phyloP scores from a whole-genome alignment of 2,329 filamentous ascomycete genomes.

The Tolypocladium pustulatum region DNA sequence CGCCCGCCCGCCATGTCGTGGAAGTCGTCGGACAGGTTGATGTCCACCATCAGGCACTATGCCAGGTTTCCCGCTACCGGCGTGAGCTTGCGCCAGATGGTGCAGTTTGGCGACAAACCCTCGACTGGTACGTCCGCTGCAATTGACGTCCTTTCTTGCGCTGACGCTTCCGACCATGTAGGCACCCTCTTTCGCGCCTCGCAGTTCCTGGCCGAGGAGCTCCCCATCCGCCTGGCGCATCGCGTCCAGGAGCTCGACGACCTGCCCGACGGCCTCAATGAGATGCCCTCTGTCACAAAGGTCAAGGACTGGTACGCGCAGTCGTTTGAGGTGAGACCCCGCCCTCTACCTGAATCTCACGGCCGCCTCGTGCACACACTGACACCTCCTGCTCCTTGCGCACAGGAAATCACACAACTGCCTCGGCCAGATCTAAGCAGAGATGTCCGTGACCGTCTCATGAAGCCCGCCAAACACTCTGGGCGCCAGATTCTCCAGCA shows the following conservation, averaged over 20 bases:
- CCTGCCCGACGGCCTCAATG: slow-evolving; percentile 88
- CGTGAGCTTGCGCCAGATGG: slow-evolving; percentile 95
- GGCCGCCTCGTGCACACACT: not conserved
- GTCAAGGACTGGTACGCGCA: slow-evolving; percentile 99
- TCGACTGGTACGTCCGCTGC: slow-evolving; percentile 58
- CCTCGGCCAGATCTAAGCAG: slow-evolving; percentile 64
- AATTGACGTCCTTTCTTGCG: not conserved
- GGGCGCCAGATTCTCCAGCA: slow-evolving; percentile 56
- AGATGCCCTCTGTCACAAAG: slow-evolving; percentile 93
- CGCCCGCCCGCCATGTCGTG: slow-evolving; percentile 70
- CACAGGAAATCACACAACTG: slow-evolving; percentile 81
- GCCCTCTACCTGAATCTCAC: not conserved
- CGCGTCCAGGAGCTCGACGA: slow-evolving; percentile 89
- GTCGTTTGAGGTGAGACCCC: slow-evolving; percentile 77
- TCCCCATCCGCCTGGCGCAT: slow-evolving; percentile 92
- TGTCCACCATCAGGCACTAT: slow-evolving; percentile 97
- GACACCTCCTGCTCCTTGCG: not conserved
- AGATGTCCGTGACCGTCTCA: slow-evolving; percentile 70
- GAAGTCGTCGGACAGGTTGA: slow-evolving; percentile 82
- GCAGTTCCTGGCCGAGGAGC: slow-evolving; percentile 95
- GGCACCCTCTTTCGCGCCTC: slow-evolving; percentile 95
- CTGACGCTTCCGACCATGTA: slow-evolving; percentile 21
- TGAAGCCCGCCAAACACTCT: slow-evolving; percentile 48
- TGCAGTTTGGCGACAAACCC: slow-evolving; percentile 92
- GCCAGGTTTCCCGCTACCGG: slow-evolving; percentile 94